These are phyloP conservation scores for Lichenothelia convexa DNA, from an alignment of 495 filamentous ascomycete species.

Conservation along the genomic window DNA sequence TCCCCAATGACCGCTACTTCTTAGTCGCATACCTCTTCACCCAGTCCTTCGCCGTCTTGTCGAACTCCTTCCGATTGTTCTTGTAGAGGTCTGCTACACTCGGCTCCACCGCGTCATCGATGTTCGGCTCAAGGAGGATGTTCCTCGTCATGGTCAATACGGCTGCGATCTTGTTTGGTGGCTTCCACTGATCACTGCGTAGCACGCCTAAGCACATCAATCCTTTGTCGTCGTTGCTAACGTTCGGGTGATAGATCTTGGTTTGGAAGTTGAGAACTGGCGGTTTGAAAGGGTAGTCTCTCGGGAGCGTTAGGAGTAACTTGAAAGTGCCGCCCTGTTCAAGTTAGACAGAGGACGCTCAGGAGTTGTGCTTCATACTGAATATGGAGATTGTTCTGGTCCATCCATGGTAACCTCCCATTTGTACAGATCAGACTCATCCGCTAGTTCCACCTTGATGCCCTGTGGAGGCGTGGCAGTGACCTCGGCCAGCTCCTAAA, in stretches of 20 bases:
- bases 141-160: conserved; percentile 66
- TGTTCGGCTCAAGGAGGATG: conserved; percentile 70
- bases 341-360: neutral
- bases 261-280: conserved; percentile 75
- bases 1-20: too few relatives aligned
- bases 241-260: conserved; percentile 96
- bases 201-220: conserved; percentile 84
- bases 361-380: conserved; percentile 27
- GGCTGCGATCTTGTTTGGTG: conserved; percentile 52
- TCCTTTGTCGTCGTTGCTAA: conserved; percentile 84
- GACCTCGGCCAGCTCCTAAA: conserved; percentile 21
- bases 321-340: conserved; percentile 61
- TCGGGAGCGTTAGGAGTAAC: conserved; percentile 56
- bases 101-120: conserved; percentile 84
- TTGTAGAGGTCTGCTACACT: conserved; percentile 75
- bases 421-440: conserved; percentile 49
- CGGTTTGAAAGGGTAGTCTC: conserved; percentile 89
- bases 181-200: conserved; percentile 88
- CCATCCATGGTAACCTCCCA: conserved; percentile 72
- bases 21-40: conserved; percentile 56
- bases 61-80: conserved; percentile 51
- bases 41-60: conserved; percentile 71
- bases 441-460: conserved; percentile 19
- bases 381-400: conserved; percentile 51
- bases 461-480: conserved; percentile 18